Base-by-base conservation (phyloP, 306 rosid genomes). In the Abrus precatorius region DNA sequence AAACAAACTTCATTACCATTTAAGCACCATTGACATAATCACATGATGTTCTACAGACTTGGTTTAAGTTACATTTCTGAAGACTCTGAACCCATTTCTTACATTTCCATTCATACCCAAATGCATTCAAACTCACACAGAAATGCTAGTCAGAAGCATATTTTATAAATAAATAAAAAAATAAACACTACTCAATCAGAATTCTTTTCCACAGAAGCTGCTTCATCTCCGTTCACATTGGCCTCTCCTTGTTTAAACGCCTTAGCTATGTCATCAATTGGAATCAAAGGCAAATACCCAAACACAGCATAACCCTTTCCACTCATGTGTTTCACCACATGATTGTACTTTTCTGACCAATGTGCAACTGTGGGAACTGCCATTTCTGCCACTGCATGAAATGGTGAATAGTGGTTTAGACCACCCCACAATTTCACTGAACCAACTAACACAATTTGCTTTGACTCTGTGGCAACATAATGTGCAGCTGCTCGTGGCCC, bases 271-370 rank as follows among this genome's bases (percentile, higher is more conserved):
- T 95, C 90, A 29, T 92, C 90, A 4, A 85, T 48, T 2, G 99
- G 99, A 84, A 91, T 91, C 60, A 87, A 68, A 69, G 97, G 99
- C 55, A 93, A 80, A 80, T 89, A 86, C 6, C 88, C 86, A 10
- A 82, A 77, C 5, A 85, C 66, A 9, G 75, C 13, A 62, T 77
- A 90, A 0, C 91, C 93, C 76, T 89, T 95, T 50, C 52, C 76
- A 13, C 65, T 76, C 86, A 84, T 49, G 41, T 69, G 50, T 82
- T 74, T 89, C 0, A 91, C 85, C 45, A 71, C 74, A 9, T 74
- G 55, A 88, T 95, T 92, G 86, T 95, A 95, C 47, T 75, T 91
- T 69, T 86, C 89, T 6, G 84, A 82, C 84, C 84, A 89, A 66
- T 75, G 83, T 9, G 87, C 86, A 38, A 68, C 88, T 0, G 82